Base-by-base conservation (phyloP, 352 stramenopile species). In the Pythium sukuiense region DNA sequence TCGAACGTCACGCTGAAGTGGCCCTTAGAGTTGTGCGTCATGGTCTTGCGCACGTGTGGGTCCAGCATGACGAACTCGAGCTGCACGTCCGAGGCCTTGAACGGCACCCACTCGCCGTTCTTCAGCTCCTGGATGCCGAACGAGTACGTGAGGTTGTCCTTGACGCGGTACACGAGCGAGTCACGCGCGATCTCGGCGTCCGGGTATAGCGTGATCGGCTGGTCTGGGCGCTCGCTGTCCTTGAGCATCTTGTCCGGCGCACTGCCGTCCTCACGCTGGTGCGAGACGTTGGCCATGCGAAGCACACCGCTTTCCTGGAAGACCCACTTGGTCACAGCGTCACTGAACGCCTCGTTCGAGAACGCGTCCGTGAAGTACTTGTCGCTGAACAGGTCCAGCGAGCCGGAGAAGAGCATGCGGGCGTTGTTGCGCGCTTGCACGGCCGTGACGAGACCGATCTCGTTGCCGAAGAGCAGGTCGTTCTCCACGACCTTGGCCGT, bases 51-150 rank as follows among this genome's bases (percentile, higher is more conserved):
- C 58, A 98, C 85, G 70, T 98, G 83, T 35, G 93, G 86, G 74
- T 98, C 90, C 32, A 98, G 81, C 93, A 98, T 98, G 46, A 98
- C 91, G 59, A 98, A 98, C 74, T 98, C 93, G 29, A 98, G 76
- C 81, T 98, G 92, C 63, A 97, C 76, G 50, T 97, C 91, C 32
- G 88, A 74, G 26, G 89, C 83, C 61, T 81, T 74, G 66, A 83
- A 97, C 4, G 88, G 82, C 43, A 76, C 61, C 89, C 89, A 97
- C 72, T 84, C 61, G 41, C 88, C 85, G 39, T 87, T 63, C 60
- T 89, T 76, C 16, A 90, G 93, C 71, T 97, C 88, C 61, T 97
- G 81, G 37, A 98, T 71, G 61, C 95, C 86, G 50, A 97, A 81
- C 35, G 84, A 93, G 74, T 96, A 98, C 49, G 87, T 96, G 14